Base-by-base conservation (phyloP, 177 flowering plant genomes). In the Vitis hybrid region DNA sequence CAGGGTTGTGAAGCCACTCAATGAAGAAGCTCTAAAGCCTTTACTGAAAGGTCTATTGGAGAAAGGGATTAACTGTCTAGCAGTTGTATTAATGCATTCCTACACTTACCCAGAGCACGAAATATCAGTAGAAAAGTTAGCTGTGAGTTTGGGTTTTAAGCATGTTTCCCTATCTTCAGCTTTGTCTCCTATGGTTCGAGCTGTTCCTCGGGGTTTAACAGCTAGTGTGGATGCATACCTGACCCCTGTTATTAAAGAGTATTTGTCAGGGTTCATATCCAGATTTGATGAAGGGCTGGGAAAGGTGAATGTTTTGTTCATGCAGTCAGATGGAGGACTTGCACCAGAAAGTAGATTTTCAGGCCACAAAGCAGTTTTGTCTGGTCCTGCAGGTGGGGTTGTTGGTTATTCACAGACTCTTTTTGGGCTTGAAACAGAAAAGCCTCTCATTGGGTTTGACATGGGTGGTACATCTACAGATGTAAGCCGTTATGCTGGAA, bases 401-500 rank as follows among this genome's bases (percentile, higher is more conserved):
- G 99, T 95, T 57, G 99, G 99, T 68, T 95, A 93, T 74, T 90
- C 98, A 10, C 96, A 93, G 81, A 93, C 99, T 52, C 91, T 90
- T 61, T 93, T 81, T 74, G 92, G 87, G 64, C 80, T 88, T 64
- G 98, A 95, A 77, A 95, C 98, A 2, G 82, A 81, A 14, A 93
- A 88, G 70, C 90, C 99, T 8, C 87, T 95, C 16, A 95, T 95
- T 77, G 99, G 98, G 48, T 95, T 95, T 77, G 99, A 95, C 69
- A 95, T 95, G 99, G 99, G 99, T 63, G 99, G 99, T 55, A 95
- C 98, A 16, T 95, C 99, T 15, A 93, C 99, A 1, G 98, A 93
- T 77, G 98, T 95, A 10, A 95, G 99, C 71, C 92, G 99, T 1
- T 95, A 93, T 76, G 99, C 96, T 34, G 98, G 98, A 54, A 82